Conservation (phyloP, 2,329 filamentous ascomycete species). For the Aspergillus neotritici region DNA sequence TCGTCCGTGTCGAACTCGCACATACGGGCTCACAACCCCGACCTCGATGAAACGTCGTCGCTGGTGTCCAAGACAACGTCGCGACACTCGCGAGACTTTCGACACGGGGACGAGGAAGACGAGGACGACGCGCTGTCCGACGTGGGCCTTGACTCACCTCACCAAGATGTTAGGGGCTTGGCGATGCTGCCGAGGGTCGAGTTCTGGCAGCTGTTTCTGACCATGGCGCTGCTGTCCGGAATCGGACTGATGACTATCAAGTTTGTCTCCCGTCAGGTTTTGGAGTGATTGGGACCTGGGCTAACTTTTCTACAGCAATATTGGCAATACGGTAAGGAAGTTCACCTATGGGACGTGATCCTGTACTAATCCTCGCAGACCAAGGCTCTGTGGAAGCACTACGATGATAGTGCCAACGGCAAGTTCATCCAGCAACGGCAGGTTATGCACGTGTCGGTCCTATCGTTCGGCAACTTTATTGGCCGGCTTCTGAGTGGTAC, state of each 20-base stretch:
- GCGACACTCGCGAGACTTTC: constrained; percentile 47
- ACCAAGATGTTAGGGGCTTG: constrained; percentile 85
- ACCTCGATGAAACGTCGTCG: constrained; percentile 70
- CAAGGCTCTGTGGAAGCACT: constrained; percentile 82
- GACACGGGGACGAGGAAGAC: constrained; percentile 17
- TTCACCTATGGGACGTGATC: background rate
- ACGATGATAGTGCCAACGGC: constrained; percentile 65
- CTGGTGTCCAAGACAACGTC: constrained; percentile 63
- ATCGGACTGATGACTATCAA: constrained; percentile 99
- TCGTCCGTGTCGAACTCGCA: constrained; percentile 25
- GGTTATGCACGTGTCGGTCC: constrained; percentile 85
- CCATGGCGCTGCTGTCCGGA: constrained; percentile 86
- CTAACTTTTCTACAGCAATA: constrained; percentile 62
- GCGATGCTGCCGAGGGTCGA: constrained; percentile 64
- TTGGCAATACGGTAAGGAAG: constrained; percentile 68
- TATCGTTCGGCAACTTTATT: constrained; percentile 82
- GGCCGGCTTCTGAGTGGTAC: constrained; percentile 72
- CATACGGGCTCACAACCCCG: constrained; percentile 23
- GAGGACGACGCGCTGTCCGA: constrained; percentile 52
- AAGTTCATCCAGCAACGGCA: constrained; percentile 75
- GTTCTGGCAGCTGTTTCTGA: constrained; percentile 85
- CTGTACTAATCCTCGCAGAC: constrained; percentile 32
- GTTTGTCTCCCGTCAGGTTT: constrained; percentile 41
- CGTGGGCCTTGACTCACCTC: constrained; percentile 64
- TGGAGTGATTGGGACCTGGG: background rate